Base-by-base conservation (phyloP, 1,284 basidiomycete species). In the Psilocybe mexicana region DNA sequence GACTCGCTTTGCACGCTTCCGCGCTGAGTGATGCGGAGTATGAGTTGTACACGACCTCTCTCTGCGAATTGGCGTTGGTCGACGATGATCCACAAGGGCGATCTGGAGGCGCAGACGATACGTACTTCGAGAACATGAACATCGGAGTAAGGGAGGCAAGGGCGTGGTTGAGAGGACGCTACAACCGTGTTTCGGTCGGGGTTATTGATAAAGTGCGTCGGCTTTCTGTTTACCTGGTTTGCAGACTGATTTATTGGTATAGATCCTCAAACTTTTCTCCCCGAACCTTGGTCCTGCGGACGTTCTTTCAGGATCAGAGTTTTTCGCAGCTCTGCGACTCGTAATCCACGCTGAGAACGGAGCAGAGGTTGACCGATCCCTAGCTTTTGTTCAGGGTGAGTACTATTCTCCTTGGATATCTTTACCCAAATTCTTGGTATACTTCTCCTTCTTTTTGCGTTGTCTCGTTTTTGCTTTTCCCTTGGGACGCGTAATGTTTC, bases 11-110 rank as follows among this genome's bases (percentile, higher is more conserved):
- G 1, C 89, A 92, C 63, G 76, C 83, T 18, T 90, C 88, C 45
- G 89, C 89, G 1, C 84, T 92, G 61, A 90, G 80, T 65, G 83
- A 90, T 69, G 73, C 76, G 18, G 89, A 91, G 70, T 91, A 90
- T 69, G 69, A 75, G 7, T 68, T 84, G 11, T 91, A 87, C 72
- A 89, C 85, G 0, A 61, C 77, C 8, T 82, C 81, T 36, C 74
- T 92, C 44, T 69, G 70, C 43, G 87, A 89, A 65, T 77, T 92
- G 52, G 71, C 77, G 0, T 74, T 76, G 50, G 65, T 56, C 62
- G 74, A 62, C 44, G 65, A 69, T 11, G 67, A 44, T 6, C 25
- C 18, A 18, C 38, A 33, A 30, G 14, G 25, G 28, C 14, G 46
- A 26, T 33, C 18, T 23, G 46, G 46, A 35, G 30, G 12, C 18